Evolutionary conservation across 2,329 filamentous ascomycete genomes (phyloP).

Genomic region (Bipolaris victoriae): DNA sequence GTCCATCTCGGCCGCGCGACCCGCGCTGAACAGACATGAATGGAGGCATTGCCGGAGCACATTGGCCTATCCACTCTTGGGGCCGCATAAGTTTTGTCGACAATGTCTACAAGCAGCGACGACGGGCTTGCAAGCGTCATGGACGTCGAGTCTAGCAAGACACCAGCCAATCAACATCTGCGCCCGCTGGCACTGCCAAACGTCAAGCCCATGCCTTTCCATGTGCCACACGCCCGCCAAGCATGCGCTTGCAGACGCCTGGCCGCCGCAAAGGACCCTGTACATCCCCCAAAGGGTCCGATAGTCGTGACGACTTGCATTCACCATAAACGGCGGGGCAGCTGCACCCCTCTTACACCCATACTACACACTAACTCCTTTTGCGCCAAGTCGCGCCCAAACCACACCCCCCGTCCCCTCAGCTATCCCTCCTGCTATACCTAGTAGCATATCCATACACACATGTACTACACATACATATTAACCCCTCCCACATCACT

Average conservation of each 20-base stretch:
- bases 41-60: too few relatives aligned
- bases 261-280: constrained; percentile 17
- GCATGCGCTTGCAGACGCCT: constrained; percentile 3
- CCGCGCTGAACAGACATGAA: neutral
- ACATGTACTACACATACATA: too few relatives aligned
- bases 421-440: too few relatives aligned
- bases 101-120: constrained; percentile 13
- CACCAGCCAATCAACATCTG: constrained; percentile 22
- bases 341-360: neutral
- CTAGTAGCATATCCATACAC: too few relatives aligned
- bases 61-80: neutral
- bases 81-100: neutral
- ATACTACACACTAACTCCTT: neutral
- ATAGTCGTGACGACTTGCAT: constrained; percentile 22
- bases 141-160: constrained; percentile 22
- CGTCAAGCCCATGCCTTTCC: constrained; percentile 21
- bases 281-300: constrained; percentile 17
- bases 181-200: constrained; percentile 14
- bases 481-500: neutral
- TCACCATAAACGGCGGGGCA: constrained; percentile 3
- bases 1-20: neutral
- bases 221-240: constrained; percentile 18
- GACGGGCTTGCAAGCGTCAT: constrained; percentile 38
- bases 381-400: neutral
- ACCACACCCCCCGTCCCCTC: neutral